Conservation (phyloP, 2,329 filamentous ascomycete species). For the Fusarium kyushuense region DNA sequence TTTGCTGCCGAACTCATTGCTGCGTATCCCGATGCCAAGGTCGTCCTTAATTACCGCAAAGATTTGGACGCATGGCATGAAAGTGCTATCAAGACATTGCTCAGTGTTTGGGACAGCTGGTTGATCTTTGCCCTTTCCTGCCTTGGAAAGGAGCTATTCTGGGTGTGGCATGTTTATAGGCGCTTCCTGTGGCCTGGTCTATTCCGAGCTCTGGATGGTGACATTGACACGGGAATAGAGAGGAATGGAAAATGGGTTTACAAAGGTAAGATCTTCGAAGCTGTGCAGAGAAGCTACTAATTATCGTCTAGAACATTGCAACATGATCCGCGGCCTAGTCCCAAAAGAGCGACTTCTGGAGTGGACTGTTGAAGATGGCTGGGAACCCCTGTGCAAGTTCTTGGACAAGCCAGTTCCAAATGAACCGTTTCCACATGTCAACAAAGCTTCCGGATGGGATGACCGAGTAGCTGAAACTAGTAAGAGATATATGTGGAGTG, state of each 20-base stretch:
- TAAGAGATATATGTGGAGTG: slow-evolving; percentile 2
- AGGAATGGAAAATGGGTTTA: slow-evolving; percentile 16
- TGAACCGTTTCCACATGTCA: slow-evolving; percentile 18
- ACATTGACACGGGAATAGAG: slow-evolving; percentile 2
- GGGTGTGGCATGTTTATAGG: slow-evolving; percentile 10
- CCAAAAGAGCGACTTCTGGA: slow-evolving; percentile 19
- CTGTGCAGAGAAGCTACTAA: not conserved
- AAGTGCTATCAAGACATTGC: slow-evolving; percentile 26
- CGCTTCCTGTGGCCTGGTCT: slow-evolving; percentile 14
- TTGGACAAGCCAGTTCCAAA: slow-evolving; percentile 12
- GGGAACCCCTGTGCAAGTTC: slow-evolving; percentile 32
- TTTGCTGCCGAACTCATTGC: slow-evolving; percentile 31
- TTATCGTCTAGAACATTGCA: not conserved
- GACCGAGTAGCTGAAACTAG: not conserved
- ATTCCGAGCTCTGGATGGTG: slow-evolving; percentile 8
- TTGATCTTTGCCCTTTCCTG: not conserved
- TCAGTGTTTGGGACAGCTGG: slow-evolving; percentile 16
- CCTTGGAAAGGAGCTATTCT: not conserved
- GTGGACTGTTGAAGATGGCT: slow-evolving; percentile 21
- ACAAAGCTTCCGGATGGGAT: slow-evolving; percentile 3
- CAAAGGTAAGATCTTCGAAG: not conserved
- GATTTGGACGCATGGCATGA: slow-evolving; percentile 33
- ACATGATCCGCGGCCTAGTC: slow-evolving; percentile 22
- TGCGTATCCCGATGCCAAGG: slow-evolving; percentile 36
- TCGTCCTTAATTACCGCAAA: slow-evolving; percentile 28